phyloP scores from a whole-genome alignment of 2,329 filamentous ascomycete species.

The Proliferodiscus dingleyae region DNA sequence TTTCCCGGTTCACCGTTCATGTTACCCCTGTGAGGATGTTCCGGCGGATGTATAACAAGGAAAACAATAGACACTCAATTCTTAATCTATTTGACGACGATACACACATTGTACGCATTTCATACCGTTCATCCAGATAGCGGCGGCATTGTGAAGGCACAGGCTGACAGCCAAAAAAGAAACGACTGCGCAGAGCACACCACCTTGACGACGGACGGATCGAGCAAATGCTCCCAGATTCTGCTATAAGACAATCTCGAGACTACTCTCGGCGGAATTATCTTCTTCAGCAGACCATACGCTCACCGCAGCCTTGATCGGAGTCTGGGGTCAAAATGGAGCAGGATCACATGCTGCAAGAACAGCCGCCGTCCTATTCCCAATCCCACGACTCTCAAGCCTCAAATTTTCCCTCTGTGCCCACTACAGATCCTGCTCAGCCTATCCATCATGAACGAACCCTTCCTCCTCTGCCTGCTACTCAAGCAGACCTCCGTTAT shows the following conservation, averaged over 20 bases:
- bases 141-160: background rate
- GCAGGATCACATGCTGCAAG: slow-evolving; percentile 30
- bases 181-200: background rate
- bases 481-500: slow-evolving; percentile 20
- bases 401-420: slow-evolving; percentile 25
- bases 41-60: background rate
- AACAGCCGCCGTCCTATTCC: slow-evolving; percentile 28
- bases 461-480: slow-evolving; percentile 27
- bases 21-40: background rate
- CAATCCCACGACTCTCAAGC: slow-evolving; percentile 29
- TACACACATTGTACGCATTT: no score
- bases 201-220: slow-evolving; percentile 12
- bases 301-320: slow-evolving; percentile 9
- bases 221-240: slow-evolving; percentile 12
- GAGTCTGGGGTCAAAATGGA: slow-evolving; percentile 25
- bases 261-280: slow-evolving; percentile 2
- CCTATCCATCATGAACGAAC: slow-evolving; percentile 29
- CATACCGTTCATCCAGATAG: no score
- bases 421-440: slow-evolving; percentile 25
- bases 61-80: background rate
- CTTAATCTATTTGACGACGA: background rate
- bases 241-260: background rate
- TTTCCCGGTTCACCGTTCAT: background rate
- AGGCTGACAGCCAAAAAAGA: slow-evolving; percentile 2
- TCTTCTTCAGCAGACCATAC: background rate